A percentile compares a stretch with the other conserved stretches of the same genome.
These are phyloP conservation scores for Lentinula sp. DNA, from an alignment of 768 basidiomycete genomes.

Conservation along the genomic window DNA sequence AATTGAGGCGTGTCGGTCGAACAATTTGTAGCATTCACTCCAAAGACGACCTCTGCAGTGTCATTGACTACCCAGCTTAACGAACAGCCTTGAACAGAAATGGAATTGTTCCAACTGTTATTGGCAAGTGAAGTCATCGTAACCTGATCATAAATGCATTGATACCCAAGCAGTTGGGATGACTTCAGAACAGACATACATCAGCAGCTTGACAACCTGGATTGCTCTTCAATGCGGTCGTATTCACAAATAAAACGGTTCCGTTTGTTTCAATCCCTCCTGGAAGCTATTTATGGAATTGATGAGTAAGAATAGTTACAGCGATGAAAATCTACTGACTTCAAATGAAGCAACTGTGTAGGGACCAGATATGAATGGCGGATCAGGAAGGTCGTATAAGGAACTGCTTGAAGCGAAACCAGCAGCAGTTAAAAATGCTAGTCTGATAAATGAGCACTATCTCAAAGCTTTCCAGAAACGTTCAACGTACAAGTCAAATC, in stretches of 20 bases:
- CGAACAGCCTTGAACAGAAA: constrained; percentile 31
- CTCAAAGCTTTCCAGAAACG: not conserved
- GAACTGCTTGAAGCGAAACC: constrained; percentile 47
- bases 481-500: constrained; percentile 39
- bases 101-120: constrained; percentile 37
- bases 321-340: constrained; percentile 19
- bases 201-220: constrained; percentile 33
- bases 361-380: constrained; percentile 36
- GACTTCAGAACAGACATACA: constrained; percentile 18
- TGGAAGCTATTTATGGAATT: constrained; percentile 26
- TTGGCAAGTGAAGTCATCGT: constrained; percentile 26
- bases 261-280: constrained; percentile 31
- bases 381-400: constrained; percentile 36
- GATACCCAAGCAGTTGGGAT: not conserved
- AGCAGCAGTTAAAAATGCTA: constrained; percentile 48
- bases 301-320: not conserved
- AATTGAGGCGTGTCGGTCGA: constrained; percentile 24
- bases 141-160: constrained; percentile 19
- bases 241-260: constrained; percentile 37
- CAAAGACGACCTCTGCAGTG: constrained; percentile 34
- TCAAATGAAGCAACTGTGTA: constrained; percentile 44
- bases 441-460: not conserved
- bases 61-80: constrained; percentile 34
- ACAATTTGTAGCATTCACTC: constrained; percentile 28
- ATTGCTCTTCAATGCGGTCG: constrained; percentile 39